Evolutionary conservation across 176 grass and related monocot genomes (phyloP).

Genomic region (Oryza officinalis): DNA sequence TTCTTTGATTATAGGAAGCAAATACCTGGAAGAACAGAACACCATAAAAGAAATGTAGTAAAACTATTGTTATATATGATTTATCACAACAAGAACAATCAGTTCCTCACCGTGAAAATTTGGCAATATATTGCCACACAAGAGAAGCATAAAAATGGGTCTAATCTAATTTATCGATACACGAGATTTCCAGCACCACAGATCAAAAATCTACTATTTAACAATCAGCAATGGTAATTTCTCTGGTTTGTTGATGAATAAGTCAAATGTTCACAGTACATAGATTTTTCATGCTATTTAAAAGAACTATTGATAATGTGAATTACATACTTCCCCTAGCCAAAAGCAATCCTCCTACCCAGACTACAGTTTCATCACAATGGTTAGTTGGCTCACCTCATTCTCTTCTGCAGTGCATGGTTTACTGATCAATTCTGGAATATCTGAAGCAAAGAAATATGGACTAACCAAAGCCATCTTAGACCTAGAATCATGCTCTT

Average conservation of each 20-base stretch:
- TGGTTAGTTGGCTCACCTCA: slow-evolving; percentile 45
- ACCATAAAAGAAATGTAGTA: not conserved
- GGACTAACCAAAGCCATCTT: slow-evolving; percentile 47
- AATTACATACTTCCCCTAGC: not conserved
- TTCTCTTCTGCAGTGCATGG: slow-evolving; percentile 41
- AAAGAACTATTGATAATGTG: not conserved
- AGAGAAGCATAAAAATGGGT: slow-evolving; percentile 15
- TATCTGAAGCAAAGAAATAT: slow-evolving; percentile 34
- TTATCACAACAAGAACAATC: slow-evolving; percentile 22
- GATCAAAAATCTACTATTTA: not conserved
- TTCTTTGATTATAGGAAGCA: slow-evolving; percentile 48
- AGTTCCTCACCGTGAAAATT: not conserved
- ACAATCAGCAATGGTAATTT: not conserved
- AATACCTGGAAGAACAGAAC: slow-evolving; percentile 50
- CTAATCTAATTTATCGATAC: not conserved
- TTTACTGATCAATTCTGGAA: slow-evolving; percentile 41
- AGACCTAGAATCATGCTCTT: slow-evolving; percentile 54
- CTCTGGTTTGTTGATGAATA: slow-evolving; percentile 14
- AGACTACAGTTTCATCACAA: slow-evolving; percentile 19
- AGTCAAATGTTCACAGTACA: not conserved
- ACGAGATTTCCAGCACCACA: not conserved
- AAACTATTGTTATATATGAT: not conserved
- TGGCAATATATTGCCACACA: slow-evolving; percentile 2
- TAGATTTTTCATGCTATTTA: not conserved
- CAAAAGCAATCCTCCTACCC: not conserved